phyloP scores from a whole-genome alignment of 495 filamentous ascomycete species.

The Pyrenula aspistea region DNA sequence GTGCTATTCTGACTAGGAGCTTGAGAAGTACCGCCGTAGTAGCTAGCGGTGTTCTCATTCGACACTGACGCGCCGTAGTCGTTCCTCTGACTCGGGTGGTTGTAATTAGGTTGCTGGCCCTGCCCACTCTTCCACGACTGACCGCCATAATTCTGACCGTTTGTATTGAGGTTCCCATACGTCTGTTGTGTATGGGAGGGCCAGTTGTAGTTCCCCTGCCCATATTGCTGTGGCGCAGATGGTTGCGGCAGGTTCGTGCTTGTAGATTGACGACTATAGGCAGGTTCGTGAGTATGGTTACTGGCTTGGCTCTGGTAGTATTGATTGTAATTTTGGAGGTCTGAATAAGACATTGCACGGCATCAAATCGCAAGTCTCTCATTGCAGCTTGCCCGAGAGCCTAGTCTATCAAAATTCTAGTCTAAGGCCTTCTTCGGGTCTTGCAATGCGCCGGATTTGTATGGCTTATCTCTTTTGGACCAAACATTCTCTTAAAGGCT shows the following conservation, averaged over 20 bases:
- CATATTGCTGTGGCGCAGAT: neutral
- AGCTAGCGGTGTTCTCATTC: constrained; percentile 1
- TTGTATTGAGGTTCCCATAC: neutral
- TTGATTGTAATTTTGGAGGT: neutral
- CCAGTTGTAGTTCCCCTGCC: neutral
- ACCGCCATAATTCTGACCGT: neutral
- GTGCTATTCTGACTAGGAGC: neutral
- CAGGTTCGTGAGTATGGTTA: neutral
- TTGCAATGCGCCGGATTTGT: no score
- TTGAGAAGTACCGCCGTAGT: constrained; percentile 6
- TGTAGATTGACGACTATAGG: neutral
- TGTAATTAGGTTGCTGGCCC: neutral
- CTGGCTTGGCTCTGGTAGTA: neutral
- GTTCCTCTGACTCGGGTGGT: neutral
- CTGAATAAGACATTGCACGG: neutral
- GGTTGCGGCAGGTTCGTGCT: neutral
- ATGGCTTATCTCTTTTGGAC: no score
- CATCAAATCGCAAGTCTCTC: no score
- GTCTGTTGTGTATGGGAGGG: neutral
- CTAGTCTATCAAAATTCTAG: no score
- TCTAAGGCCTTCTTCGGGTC: no score
- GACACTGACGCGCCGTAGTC: neutral
- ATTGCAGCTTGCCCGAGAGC: no score
- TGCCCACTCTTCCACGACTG: neutral
- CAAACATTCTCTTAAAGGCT: no score